Percentiles rank a stretch among this genome's conserved stretches.
Evolutionary conservation across 2,329 filamentous ascomycete species (phyloP).

Genomic region (Colletotrichum falcatum): DNA sequence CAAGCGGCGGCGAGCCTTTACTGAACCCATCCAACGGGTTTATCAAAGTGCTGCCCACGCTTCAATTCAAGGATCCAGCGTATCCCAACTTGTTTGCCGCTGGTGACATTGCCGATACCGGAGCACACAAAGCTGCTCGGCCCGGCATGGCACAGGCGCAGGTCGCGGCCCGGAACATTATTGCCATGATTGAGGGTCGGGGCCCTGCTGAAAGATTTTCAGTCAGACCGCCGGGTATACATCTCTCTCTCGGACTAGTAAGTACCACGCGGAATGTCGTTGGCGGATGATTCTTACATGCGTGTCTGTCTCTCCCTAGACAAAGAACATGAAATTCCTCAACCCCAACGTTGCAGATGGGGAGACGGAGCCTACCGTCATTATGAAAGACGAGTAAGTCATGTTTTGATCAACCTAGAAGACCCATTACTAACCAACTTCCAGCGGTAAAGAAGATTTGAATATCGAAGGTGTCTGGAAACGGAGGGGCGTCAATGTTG

Average conservation of each 20-base stretch:
- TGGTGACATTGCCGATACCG: conserved; percentile 64
- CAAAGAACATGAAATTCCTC: conserved; percentile 16
- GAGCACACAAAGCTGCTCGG: conserved; percentile 55
- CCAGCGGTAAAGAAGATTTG: conserved; percentile 24
- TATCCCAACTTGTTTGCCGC: conserved; percentile 58
- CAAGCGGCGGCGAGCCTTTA: neutral
- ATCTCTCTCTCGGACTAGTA: conserved; percentile 31
- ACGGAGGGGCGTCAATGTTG: conserved; percentile 12
- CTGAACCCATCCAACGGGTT: conserved; percentile 23
- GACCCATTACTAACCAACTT: neutral
- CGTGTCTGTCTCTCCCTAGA: neutral
- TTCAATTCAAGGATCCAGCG: conserved; percentile 54
- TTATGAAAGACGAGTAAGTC: conserved; percentile 22
- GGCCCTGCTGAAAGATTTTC: conserved; percentile 24
- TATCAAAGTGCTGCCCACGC: conserved; percentile 56
- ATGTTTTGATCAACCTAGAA: neutral
- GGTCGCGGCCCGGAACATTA: conserved; percentile 59
- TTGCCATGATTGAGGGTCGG: conserved; percentile 52
- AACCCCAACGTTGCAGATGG: conserved; percentile 23
- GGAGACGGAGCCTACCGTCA: conserved; percentile 14
- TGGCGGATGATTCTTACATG: neutral
- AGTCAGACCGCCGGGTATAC: conserved; percentile 16
- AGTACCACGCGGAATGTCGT: neutral
- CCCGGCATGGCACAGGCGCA: conserved; percentile 58
- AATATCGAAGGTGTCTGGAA: conserved; percentile 26